Evolutionary conservation across 192 early-diverging fungal genomes (phyloP).

Genomic region (Coemansia biformis): DNA sequence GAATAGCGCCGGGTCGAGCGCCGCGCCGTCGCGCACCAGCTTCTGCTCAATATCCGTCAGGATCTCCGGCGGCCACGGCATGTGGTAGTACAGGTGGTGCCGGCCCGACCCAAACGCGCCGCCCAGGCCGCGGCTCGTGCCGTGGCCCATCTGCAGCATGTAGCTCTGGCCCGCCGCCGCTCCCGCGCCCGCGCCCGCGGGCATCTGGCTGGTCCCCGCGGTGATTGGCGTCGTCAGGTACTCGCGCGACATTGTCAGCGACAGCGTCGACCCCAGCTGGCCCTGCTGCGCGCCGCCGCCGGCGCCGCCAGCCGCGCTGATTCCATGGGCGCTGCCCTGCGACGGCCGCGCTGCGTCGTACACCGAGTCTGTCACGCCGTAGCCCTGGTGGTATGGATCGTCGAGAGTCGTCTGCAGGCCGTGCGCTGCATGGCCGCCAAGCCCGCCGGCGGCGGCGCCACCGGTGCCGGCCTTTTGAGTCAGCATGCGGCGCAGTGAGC

Average conservation of each 20-base stretch:
- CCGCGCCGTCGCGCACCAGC: slow-evolving; percentile 39
- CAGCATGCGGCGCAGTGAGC: slow-evolving; percentile 47
- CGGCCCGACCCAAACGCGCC: slow-evolving; percentile 18
- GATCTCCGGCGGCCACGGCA: slow-evolving; percentile 52
- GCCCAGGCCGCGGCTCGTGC: slow-evolving; percentile 18
- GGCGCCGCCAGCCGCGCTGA: slow-evolving; percentile 1
- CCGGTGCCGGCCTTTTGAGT: slow-evolving; percentile 24
- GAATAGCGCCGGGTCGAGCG: slow-evolving; percentile 35
- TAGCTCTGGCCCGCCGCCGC: not conserved
- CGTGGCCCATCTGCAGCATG: slow-evolving; percentile 9
- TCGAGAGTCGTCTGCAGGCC: slow-evolving; percentile 22
- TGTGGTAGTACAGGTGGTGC: slow-evolving; percentile 45
- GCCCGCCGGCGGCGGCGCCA: slow-evolving; percentile 5
- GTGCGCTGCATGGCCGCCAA: too few species aligned
- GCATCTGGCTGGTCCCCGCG: slow-evolving; percentile 4
- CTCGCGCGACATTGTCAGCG: slow-evolving; percentile 39
- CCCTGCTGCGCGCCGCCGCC: slow-evolving; percentile 16
- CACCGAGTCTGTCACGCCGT: slow-evolving; percentile 38
- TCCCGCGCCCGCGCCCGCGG: too few species aligned
- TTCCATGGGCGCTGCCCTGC: too few species aligned
- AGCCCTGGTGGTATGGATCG: slow-evolving; percentile 50
- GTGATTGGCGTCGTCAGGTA: slow-evolving; percentile 39
- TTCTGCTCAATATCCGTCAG: slow-evolving; percentile 49
- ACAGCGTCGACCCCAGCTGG: slow-evolving; percentile 36
- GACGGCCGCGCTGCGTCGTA: slow-evolving; percentile 2